Percentiles rank a stretch among this genome's conserved stretches.
Conservation (phyloP, 345 rosid genomes). For the Psidium guajava region DNA sequence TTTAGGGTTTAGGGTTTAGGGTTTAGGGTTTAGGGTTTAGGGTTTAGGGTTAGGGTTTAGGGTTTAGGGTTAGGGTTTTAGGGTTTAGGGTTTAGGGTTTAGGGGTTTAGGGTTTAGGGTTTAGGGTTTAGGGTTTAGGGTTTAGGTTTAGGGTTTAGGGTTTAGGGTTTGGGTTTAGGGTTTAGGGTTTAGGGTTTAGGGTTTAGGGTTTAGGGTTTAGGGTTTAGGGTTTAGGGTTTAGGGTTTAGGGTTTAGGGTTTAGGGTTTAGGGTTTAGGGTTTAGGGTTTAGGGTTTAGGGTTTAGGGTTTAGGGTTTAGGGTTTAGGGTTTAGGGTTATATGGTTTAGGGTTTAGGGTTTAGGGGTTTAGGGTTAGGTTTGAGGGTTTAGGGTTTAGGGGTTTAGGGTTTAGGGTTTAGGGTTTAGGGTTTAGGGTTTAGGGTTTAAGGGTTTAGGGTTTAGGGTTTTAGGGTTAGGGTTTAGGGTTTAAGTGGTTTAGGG, state of each 20-base stretch:
- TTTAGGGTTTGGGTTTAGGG: background rate
- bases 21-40: background rate
- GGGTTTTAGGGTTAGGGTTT: conserved; percentile 3
- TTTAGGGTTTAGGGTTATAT: conserved; percentile 1
- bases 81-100: conserved; percentile 6
- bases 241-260: conserved; percentile 1
- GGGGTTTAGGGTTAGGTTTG: background rate
- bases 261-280: background rate
- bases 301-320: conserved; percentile 4
- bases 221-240: background rate
- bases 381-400: conserved; percentile 2
- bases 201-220: conserved; percentile 1
- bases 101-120: conserved; percentile 3
- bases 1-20: background rate
- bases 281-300: conserved; percentile 5
- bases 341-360: conserved; percentile 2
- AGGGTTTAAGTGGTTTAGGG: background rate
- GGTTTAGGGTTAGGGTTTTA: conserved; percentile 1
- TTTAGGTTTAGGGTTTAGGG: background rate
- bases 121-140: background rate
- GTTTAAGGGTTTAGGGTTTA: background rate
- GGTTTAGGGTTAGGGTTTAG: conserved; percentile 4
- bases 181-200: background rate
- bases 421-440: conserved; percentile 1
- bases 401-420: conserved; percentile 1